Base-by-base conservation (phyloP, 805 yeast species). In the Wickerhamiella dianesei region DNA sequence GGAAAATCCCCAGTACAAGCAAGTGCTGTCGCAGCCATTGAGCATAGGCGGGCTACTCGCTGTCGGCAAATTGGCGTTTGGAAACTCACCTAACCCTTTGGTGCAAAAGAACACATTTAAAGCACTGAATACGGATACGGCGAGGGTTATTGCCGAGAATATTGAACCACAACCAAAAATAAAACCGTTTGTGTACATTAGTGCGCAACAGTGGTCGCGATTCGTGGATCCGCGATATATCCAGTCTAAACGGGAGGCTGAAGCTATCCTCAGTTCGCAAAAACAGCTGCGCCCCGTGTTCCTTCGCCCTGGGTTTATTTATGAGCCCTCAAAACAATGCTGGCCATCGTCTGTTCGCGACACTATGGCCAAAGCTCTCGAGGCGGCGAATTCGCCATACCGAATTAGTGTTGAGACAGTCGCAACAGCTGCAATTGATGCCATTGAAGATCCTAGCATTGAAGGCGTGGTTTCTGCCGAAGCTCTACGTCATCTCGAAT, bases 301-400 rank as follows among this genome's bases (percentile, higher is more conserved):
- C 14, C 51, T 83, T 63, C 71, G 95, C 50, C 96, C 96, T 0
- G 94, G 94, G 0, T 76, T 86, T 55, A 79, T 87, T 87, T 75
- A 69, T 35, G 57, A 57, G 19, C 45, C 37, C 22, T 42, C 21
- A 35, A 48, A 14, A 39, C 36, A 17, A 35, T 35, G 47, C 45
- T 48, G 49, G 40, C 52, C 58, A 2, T 53, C 59, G 5, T 52
- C 63, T 21, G 32, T 25, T 6, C 63, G 84, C 47, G 63, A 66
- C 12, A 48, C 65, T 1, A 50, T 80, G 41, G 73, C 70, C 47
- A 51, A 57, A 19, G 62, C 70, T 2, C 60, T 82, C 66, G 70
- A 41, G 22, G 70, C 3, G 64, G 73, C 40, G 68, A 72, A 52
- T 59, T 75, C n/a, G 43, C 77, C 12, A 57, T 62, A 2, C 54